Evolutionary conservation across 2,329 filamentous ascomycete species (phyloP), one percentile per base, ranked within the genome.

Genomic region (Phaeophleospora eucalypticola): DNA sequence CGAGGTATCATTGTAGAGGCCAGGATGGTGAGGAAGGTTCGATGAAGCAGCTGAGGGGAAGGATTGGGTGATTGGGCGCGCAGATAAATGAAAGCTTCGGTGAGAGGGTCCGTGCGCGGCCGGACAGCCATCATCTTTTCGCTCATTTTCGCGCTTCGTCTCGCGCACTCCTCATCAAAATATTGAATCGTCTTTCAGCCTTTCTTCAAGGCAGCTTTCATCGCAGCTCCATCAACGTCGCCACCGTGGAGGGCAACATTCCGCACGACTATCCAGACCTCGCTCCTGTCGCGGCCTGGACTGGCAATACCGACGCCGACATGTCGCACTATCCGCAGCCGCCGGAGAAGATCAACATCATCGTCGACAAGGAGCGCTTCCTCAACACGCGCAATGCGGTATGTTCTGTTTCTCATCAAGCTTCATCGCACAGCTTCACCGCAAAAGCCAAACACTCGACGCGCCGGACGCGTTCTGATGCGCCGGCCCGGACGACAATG

Each of bases 311-410:
- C 24, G 24, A 29, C 12, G 12, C 12, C 24, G 24, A 29, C 12
- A 29, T 29, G 24, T 6, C 34, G 7, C 12, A 36, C 34, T 15
- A 36, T 17, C 36, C 8, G 19, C 36, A 37, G 36, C 39, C 20
- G 15, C 32, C 33, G n/a, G 43, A 51, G 27, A 41, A 42, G 27
- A 51, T 51, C 18, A 40, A 29, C 3, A 42, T 54, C 32, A 44
- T 41, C 24, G 42, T 57, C 41, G 54, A 57, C 40, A 43, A 42
- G 17, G 47, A 55, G 33, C 41, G 42, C 33, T 57, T 57, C 48
- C 47, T 53, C 6, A 47, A 55, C 38, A 57, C 54, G 41, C 49
- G 54, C 37, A 57, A 57, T 40, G 54, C 54, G 4, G 54, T 57
- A 44, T 37, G 54, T 53, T n/a, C n/a, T n/a, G n/a, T n/a, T n/a